A percentile compares a stretch with the other conserved stretches of the same genome.
These are phyloP conservation scores for Sporothrix luriei DNA, from an alignment of 2,329 filamentous ascomycete species.

Conservation along the genomic window DNA sequence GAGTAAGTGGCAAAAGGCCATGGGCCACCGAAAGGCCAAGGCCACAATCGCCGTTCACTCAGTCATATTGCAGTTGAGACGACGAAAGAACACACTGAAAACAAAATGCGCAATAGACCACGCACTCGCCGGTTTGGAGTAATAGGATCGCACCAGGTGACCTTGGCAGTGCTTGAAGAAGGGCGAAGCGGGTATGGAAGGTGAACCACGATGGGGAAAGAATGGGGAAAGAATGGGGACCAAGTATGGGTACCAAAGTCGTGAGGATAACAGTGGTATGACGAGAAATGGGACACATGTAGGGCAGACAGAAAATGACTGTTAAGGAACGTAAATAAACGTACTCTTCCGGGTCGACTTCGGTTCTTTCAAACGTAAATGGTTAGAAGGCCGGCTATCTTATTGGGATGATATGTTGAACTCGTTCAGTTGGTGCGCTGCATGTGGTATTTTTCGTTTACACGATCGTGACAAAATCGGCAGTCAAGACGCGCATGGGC, in stretches of 20 bases:
- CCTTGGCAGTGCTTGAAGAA: neutral
- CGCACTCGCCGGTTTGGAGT: constrained; percentile 12
- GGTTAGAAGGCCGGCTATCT: neutral
- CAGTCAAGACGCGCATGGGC: neutral
- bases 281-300: neutral
- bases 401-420: constrained; percentile 8
- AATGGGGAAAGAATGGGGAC: constrained; percentile 2
- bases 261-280: constrained; percentile 8
- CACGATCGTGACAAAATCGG: constrained; percentile 6
- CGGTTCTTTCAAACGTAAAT: constrained; percentile 13
- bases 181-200: neutral
- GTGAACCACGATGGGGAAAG: constrained; percentile 21
- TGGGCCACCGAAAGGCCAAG: neutral
- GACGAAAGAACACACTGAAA: neutral
- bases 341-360: constrained; percentile 22
- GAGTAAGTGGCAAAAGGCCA: constrained; percentile 10
- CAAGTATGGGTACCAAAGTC: constrained; percentile 16
- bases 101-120: neutral
- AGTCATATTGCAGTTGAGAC: neutral
- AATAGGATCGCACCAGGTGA: neutral
- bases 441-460: neutral
- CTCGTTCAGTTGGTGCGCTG: neutral
- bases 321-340: neutral
- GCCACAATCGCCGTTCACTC: neutral
- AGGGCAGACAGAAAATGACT: neutral